Conservation (phyloP, 2,329 filamentous ascomycete species). For the Cladosporium velox region DNA sequence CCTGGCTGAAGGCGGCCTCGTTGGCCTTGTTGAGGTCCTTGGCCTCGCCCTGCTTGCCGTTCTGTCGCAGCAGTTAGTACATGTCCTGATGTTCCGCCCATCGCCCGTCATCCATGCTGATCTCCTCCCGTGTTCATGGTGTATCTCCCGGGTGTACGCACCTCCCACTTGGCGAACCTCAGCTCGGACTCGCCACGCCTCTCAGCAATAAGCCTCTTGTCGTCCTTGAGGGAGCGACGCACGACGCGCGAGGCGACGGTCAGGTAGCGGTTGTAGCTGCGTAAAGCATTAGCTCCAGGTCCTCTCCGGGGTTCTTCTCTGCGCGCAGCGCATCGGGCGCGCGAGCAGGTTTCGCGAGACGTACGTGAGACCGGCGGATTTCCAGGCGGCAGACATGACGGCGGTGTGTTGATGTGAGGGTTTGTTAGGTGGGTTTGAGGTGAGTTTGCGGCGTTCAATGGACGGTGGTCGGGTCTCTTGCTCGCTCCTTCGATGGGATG, state of each 20-base stretch:
- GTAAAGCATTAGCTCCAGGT: slow-evolving; percentile 20
- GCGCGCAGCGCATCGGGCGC: not conserved
- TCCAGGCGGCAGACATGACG: slow-evolving; percentile 98
- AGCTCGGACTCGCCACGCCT: slow-evolving; percentile 87
- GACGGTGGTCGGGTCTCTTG: slow-evolving; percentile 2
- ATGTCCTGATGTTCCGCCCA: not conserved
- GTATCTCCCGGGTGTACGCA: slow-evolving; percentile 55
- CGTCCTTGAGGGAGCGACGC: slow-evolving; percentile 95
- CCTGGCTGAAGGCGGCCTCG: slow-evolving; percentile 49
- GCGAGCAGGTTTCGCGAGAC: slow-evolving; percentile 41
- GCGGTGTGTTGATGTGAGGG: slow-evolving; percentile 34
- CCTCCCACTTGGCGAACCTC: slow-evolving; percentile 92
- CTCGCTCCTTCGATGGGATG: slow-evolving; percentile 8
- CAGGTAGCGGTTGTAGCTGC: slow-evolving; percentile 99
- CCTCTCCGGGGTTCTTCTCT: not conserved
- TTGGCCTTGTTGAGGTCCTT: slow-evolving; percentile 68
- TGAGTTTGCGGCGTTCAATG: slow-evolving; percentile 22
- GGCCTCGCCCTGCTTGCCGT: slow-evolving; percentile 90
- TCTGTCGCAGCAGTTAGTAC: slow-evolving; percentile 55
- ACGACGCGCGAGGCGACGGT: slow-evolving; percentile 91
- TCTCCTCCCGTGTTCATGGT: slow-evolving; percentile 9
- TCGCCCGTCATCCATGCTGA: not conserved
- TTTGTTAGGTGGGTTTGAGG: slow-evolving; percentile 17
- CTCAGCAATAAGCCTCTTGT: slow-evolving; percentile 83
- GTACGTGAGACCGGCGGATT: slow-evolving; percentile 95